Evolutionary conservation across 768 basidiomycete genomes (phyloP), one percentile per base, ranked within the genome.

Genomic region (Sistotremastrum niveocremeum): DNA sequence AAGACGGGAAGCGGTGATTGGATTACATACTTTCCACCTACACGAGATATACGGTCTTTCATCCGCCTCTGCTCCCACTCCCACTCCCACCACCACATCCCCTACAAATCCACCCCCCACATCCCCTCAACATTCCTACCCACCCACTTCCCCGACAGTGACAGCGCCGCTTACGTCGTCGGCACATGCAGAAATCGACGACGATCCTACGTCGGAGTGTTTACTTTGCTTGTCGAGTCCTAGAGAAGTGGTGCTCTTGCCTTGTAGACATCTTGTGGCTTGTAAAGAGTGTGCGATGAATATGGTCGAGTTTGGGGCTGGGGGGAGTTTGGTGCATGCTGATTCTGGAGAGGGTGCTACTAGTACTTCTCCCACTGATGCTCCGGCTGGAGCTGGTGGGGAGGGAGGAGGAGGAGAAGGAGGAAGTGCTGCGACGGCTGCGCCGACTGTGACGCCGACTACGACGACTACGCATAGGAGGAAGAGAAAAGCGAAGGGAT

Each of bases 271-370:
- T 64, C 73, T 97, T 32, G 91, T 97, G 48, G 91, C 91, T 4
- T 97, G 91, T 67, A 81, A 85, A 56, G 91, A 94, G 40, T 97
- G 91, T 57, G 91, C 91, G 1, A 64, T 95, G 44, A 94, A 94
- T 58, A 97, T 97, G 91, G 82, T 97, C 42, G 91, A 97, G 61
- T 97, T 90, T 59, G 91, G 91, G 31, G 91, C 91, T 0, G 91
- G 91, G 3, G 91, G 91, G 3, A 80, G 72, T 41, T 84, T 94
- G 42, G 73, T 71, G n/a, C 79, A 85, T 44, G 55, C 64, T 2
- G 68, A 71, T 5, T 52, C 49, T 7, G 70, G 70, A 8, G 60
- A 54, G 11, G 52, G 53, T 28, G 39, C 52, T 6, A 54, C 51
- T 0, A 57, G 66, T 0, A 65, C 62, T 1, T 55, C 60, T 3